Base-by-base conservation (phyloP, 139 green algal species). In the Micractinium conductrix region DNA sequence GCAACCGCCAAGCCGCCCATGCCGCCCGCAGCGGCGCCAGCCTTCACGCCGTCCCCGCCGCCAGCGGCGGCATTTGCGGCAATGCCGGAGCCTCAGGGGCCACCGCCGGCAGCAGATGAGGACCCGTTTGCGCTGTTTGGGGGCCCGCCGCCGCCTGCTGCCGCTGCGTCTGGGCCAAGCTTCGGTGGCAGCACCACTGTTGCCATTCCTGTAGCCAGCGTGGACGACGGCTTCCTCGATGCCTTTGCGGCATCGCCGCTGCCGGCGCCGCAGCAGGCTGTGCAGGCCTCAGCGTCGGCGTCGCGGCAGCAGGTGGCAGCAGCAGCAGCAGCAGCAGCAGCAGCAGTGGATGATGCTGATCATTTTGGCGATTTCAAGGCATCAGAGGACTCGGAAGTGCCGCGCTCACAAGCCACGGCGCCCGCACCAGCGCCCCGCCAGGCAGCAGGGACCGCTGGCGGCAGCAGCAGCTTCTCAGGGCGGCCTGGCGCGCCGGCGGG, bases 71-170 rank as follows among this genome's bases (percentile, higher is more conserved):
- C 70, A 50, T 44, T 72, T 30, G 35, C 33, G 4, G 30, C 16
- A 2, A 22, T 50, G 1, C 7, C 17, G 14, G 44, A 45, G 33
- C 40, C 78, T 44, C 7, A 30, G 21, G 38, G n/a, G 19, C 35
- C 42, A 22, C 30, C 74, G 33, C 55, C 75, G 12, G 40, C 43
- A 0, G 24, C 21, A 26, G 69, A 83, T 30, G 67, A 86, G 6
- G 84, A 88, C 38, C 84, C 84, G 16, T 79, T 88, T 62, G 84
- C 50, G 4, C 60, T 88, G 53, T 88, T 88, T 86, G 84, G 84
- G 6, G 78, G 84, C 28, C 81, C 84, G 40, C 76, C 55, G 1
- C 76, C 74, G 6, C 28, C 58, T 16, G 44, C 72, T n/a, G 37
- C 26, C 37, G 24, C 75, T 26, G 75, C 45, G 65, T 19, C n/a